Conservation (phyloP, 306 rosid species). For the Cajanus cajan region DNA sequence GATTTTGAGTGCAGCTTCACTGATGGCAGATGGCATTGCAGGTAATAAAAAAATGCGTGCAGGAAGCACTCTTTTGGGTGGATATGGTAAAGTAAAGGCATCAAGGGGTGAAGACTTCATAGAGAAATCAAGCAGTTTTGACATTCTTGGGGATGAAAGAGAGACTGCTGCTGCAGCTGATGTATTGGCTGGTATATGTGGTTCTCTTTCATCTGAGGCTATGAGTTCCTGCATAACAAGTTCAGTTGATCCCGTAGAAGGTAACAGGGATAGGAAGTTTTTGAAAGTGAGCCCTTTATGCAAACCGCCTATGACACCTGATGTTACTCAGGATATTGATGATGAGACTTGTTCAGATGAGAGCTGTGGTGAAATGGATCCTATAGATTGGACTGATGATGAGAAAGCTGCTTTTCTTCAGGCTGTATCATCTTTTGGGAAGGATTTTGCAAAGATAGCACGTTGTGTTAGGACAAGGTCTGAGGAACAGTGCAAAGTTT, state of each 20-base stretch:
- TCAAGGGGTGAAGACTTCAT: slow-evolving; percentile 37
- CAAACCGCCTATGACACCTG: slow-evolving; percentile 44
- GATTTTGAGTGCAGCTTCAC: slow-evolving; percentile 81
- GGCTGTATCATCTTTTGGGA: slow-evolving; percentile 85
- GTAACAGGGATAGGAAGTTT: slow-evolving; percentile 51
- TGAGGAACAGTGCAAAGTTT: slow-evolving; percentile 83
- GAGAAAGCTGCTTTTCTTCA: slow-evolving; percentile 76
- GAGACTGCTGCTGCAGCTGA: slow-evolving; percentile 88
- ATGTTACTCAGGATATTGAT: slow-evolving; percentile 50
- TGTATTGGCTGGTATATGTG: slow-evolving; percentile 89
- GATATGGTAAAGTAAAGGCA: slow-evolving; percentile 41
- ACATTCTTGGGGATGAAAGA: slow-evolving; percentile 61
- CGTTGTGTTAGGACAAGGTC: slow-evolving; percentile 71
- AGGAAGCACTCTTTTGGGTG: slow-evolving; percentile 50
- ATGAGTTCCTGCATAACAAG: slow-evolving; percentile 79
- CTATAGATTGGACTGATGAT: slow-evolving; percentile 81
- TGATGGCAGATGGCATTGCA: slow-evolving; percentile 54
- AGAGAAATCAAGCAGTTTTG: slow-evolving; percentile 56
- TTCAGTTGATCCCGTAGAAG: slow-evolving; percentile 64
- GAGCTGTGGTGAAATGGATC: slow-evolving; percentile 88
- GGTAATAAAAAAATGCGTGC: slow-evolving; percentile 47
- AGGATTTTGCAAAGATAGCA: slow-evolving; percentile 70
- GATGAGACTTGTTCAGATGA: slow-evolving; percentile 91
- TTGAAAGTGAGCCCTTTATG: slow-evolving; percentile 42
- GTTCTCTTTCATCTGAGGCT: slow-evolving; percentile 85